Evolutionary conservation across 257 asterid genomes (phyloP).

Genomic region (Solanum pennellii): DNA sequence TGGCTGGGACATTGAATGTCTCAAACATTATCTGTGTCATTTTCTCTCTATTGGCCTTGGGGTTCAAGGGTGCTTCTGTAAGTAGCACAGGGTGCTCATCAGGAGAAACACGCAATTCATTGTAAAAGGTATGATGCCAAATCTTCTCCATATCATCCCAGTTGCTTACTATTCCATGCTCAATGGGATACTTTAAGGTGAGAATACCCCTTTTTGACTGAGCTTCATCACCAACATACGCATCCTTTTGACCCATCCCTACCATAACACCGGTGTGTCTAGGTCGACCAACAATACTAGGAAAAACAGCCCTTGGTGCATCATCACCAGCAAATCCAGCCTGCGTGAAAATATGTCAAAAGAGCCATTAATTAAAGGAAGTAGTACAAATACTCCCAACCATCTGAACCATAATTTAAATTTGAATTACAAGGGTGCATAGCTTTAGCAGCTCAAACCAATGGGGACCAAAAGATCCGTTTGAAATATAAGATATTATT

Average conservation of each 20-base stretch:
- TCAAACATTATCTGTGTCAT: constrained; percentile 44
- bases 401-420: background rate
- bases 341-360: background rate
- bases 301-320: constrained; percentile 41
- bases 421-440: background rate
- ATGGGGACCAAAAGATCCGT: background rate
- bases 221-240: constrained; percentile 32
- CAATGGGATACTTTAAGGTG: constrained; percentile 29
- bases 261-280: constrained; percentile 28
- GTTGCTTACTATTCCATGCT: constrained; percentile 37
- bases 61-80: constrained; percentile 39
- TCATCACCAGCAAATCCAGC: constrained; percentile 44
- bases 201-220: constrained; percentile 31
- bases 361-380: background rate
- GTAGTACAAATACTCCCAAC: background rate
- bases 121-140: constrained; percentile 40
- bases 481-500: background rate
- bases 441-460: background rate
- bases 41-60: constrained; percentile 35
- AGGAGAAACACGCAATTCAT: constrained; percentile 35
- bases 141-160: constrained; percentile 48
- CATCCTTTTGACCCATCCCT: constrained; percentile 31
- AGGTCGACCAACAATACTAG: constrained; percentile 30
- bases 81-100: constrained; percentile 39
- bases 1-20: constrained; percentile 32